Base-by-base conservation (phyloP, 768 basidiomycete species). In the Pleurotus sapidus region DNA sequence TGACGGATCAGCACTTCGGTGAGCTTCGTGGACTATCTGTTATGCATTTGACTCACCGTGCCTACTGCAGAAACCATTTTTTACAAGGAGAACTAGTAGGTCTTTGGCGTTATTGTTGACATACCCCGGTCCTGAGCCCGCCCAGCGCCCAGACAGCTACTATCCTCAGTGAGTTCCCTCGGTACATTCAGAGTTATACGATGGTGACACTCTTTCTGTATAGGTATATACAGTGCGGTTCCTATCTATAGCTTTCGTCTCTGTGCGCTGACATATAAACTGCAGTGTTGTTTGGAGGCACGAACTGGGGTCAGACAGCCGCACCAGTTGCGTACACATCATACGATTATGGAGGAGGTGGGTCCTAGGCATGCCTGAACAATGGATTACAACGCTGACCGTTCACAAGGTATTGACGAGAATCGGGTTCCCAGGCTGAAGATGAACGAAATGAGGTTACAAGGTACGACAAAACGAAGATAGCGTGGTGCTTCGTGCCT, bases 241-340 rank as follows among this genome's bases (percentile, higher is more conserved):
- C 20, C 15, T 49, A 6, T n/a, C 43, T 46, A 45, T 9, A 46
- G n/a, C 18, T 7, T 2, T 42, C 49, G n/a, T 5, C 24, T 0
- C 20, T 20, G 18, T 17, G 14, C 55, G 39, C 46, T 61, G 40
- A 43, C 54, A 18, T 2, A 15, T 17, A 6, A 43, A 6, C 38
- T 27, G 0, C 43, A 78, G 79, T 87, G 86, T 65, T 80, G 7
- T 83, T 79, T 63, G 84, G 84, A 3, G 85, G 84, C 25, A 87
- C 85, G 1, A 85, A 86, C 49, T 85, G 83, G 83, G 84, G 84
- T 0, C 75, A 80, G 47, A 83, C 82, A 1, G 68, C 80, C 1
- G 76, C 81, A 61, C 84, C 84, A 3, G 82, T 82, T 1, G 79
- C 78, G 53, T 84, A 84, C 61, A 77, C 80, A 0, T 84, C 83